Evolutionary conservation across 2,329 filamentous ascomycete genomes (phyloP), one percentile per base, ranked within the genome.

Genomic region (Ophiostoma novo-ulmi): DNA sequence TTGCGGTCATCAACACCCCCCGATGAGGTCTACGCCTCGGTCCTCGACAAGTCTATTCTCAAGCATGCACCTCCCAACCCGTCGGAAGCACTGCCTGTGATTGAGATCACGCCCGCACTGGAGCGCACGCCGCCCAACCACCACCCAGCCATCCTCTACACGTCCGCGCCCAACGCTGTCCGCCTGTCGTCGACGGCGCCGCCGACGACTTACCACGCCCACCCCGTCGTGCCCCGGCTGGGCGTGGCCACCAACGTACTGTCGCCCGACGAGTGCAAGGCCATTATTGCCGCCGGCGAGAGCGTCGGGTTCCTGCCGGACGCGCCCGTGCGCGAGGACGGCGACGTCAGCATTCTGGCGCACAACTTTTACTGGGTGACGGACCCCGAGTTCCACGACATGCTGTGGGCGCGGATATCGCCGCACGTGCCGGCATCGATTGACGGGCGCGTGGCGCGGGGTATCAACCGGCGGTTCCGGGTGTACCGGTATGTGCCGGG

Each of bases 351-450:
- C 75, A 84, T 91, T 66, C 78, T 91, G 0, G 89, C 89, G 0
- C 89, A 91, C 80, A 91, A 91, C 77, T 90, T 91, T 74, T 91
- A 91, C 80, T 91, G 89, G 89, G 82, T 91, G 10, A 82, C 88
- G 14, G 89, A 91, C 74, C 80, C 82, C 31, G 81, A 82, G 0
- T 91, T 91, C 77, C 85, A 88, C 75, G 84, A 89, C 71, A 82
- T 80, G 17, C 81, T 91, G 1, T 91, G 89, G 89, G 78, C 80
- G 0, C 84, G 89, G 17, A 85, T 91, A 2, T 79, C 82, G 2
- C 79, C 82, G 0, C 88, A 87, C 67, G 84, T 91, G 0, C 88
- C 89, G 0, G 76, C 80, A 0, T 78, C 79, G 0, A 80, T 90
- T 0, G 82, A 82, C 17, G 89, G 89, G 0, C 85, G 85, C 48